A percentile compares a stretch with the other conserved stretches of the same genome.
Conservation (phyloP, 2,329 filamentous ascomycete species). For the Alternaria sp. region DNA sequence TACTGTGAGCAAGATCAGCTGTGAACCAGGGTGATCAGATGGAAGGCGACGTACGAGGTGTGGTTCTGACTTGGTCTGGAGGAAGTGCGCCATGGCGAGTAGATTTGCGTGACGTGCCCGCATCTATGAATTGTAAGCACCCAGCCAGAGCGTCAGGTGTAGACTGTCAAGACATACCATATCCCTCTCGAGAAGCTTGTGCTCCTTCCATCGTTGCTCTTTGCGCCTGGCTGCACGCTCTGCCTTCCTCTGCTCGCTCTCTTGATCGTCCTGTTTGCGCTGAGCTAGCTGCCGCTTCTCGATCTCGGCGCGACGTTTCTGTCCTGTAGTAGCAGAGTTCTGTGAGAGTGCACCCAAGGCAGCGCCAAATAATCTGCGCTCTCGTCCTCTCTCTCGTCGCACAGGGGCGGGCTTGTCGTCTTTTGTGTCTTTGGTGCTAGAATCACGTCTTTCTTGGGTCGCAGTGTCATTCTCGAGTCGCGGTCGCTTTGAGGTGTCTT, state of each 20-base stretch:
- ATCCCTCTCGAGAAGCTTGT: slow-evolving; percentile 76
- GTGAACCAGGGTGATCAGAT: not conserved
- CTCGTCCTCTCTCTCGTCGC: slow-evolving; percentile 75
- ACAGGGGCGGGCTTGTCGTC: slow-evolving; percentile 46
- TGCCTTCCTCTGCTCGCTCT: slow-evolving; percentile 71
- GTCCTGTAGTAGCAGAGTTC: slow-evolving; percentile 63
- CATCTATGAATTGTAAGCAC: slow-evolving; percentile 64
- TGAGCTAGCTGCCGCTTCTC: slow-evolving; percentile 82
- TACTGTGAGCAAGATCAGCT: slow-evolving; percentile 62
- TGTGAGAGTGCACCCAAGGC: slow-evolving; percentile 80
- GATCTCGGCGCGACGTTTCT: slow-evolving; percentile 77
- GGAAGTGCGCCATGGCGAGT: slow-evolving; percentile 72
- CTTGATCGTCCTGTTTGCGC: slow-evolving; percentile 72
- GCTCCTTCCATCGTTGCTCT: slow-evolving; percentile 68
- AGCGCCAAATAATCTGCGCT: slow-evolving; percentile 84
- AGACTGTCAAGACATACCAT: slow-evolving; percentile 62
- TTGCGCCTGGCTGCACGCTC: slow-evolving; percentile 70
- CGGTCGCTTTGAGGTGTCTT: slow-evolving; percentile 60
- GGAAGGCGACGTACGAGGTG: slow-evolving; percentile 66
- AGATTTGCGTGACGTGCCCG: slow-evolving; percentile 74
- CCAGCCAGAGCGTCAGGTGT: not conserved
- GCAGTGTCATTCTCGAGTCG: slow-evolving; percentile 51
- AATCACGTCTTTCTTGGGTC: slow-evolving; percentile 22
- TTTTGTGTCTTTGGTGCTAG: slow-evolving; percentile 20
- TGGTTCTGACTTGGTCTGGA: slow-evolving; percentile 75